Percentiles rank a stretch among this genome's conserved stretches.
Conservation (phyloP, 306 rosid genomes). For the Begonia peltatifolia region DNA sequence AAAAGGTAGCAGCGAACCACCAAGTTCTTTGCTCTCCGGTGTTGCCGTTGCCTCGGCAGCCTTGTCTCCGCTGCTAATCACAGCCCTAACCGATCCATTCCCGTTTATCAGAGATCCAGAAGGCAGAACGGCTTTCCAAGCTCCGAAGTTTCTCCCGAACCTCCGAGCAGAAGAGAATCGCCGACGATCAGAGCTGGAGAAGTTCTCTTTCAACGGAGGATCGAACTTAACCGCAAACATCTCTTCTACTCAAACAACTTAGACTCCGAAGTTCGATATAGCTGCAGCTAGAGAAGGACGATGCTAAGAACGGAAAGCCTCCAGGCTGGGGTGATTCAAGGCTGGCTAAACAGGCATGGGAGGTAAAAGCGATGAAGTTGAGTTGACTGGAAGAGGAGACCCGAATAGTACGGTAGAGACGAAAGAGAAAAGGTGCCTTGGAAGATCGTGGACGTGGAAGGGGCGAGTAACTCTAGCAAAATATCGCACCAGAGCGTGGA, state of each 20-base stretch:
- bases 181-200: conserved; percentile 11
- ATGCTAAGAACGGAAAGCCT: neutral
- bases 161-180: conserved; percentile 10
- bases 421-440: neutral
- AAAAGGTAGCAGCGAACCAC: conserved; percentile 17
- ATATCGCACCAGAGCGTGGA: no score
- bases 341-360: neutral
- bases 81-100: conserved; percentile 23
- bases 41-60: conserved; percentile 16
- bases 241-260: neutral
- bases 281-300: neutral
- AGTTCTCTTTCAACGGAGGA: conserved; percentile 11
- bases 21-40: conserved; percentile 22
- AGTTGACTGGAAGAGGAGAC: neutral
- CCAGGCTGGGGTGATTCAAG: no score
- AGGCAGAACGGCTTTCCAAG: conserved; percentile 5
- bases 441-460: no score
- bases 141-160: neutral
- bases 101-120: conserved; percentile 7
- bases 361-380: neutral
- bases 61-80: conserved; percentile 42
- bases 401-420: neutral
- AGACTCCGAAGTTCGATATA: neutral
- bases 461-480: no score
- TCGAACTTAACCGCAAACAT: conserved; percentile 36